A percentile compares a stretch with the other conserved stretches of the same genome.
phyloP scores from a whole-genome alignment of 768 basidiomycete species.

The Tylopilus vinaceipallidus region DNA sequence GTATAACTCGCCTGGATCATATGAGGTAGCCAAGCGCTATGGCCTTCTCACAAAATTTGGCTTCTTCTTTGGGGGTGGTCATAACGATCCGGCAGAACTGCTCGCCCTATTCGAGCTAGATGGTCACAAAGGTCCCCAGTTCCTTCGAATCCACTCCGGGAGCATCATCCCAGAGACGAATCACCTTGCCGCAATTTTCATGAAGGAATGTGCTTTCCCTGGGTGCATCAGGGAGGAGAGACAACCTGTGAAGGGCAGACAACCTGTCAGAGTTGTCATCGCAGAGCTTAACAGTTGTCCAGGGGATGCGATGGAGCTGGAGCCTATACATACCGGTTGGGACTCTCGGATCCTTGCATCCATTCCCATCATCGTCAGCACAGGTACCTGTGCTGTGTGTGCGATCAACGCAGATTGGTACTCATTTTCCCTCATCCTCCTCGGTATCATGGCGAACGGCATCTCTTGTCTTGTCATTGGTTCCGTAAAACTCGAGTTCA shows the following conservation, averaged over 20 bases:
- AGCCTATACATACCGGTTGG: constrained; percentile 17
- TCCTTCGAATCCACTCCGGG: constrained; percentile 33
- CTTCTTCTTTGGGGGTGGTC: constrained; percentile 34
- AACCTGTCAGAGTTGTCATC: constrained; percentile 26
- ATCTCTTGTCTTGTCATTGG: constrained; percentile 34
- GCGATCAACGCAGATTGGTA: constrained; percentile 34
- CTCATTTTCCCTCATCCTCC: constrained; percentile 33
- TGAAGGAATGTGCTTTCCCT: constrained; percentile 20
- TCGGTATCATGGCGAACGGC: constrained; percentile 33
- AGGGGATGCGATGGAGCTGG: constrained; percentile 4
- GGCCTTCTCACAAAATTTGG: constrained; percentile 34
- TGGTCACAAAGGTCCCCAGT: constrained; percentile 32
- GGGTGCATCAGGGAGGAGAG: too few relatives aligned
- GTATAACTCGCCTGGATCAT: constrained; percentile 40
- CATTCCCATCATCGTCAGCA: constrained; percentile 31
- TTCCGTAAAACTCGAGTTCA: constrained; percentile 29
- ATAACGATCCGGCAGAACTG: constrained; percentile 33
- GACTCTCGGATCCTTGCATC: constrained; percentile 27
- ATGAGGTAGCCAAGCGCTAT: constrained; percentile 34
- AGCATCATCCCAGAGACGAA: constrained; percentile 30
- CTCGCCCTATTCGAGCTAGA: constrained; percentile 32
- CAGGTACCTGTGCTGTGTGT: constrained; percentile 27
- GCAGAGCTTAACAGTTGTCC: constrained; percentile 26
- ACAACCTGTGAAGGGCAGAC: constrained; percentile 21
- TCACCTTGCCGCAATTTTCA: constrained; percentile 31